Conservation (phyloP, 306 rosid genomes). For the Pterocarpus macrocarpus region DNA sequence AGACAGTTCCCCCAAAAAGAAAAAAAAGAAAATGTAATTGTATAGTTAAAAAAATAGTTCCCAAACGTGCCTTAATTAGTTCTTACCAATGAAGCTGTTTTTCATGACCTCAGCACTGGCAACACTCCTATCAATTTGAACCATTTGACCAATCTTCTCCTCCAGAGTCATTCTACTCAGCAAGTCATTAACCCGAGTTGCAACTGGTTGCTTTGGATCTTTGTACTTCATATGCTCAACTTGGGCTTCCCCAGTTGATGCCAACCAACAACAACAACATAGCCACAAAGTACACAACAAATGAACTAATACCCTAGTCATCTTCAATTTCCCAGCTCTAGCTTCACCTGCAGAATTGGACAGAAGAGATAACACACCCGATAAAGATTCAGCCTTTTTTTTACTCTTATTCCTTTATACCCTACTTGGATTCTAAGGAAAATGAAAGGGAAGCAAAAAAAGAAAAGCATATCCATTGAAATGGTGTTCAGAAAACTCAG, state of each 20-base stretch:
- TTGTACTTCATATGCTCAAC: conserved; percentile 69
- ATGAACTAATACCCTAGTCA: conserved; percentile 57
- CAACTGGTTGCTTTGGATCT: conserved; percentile 72
- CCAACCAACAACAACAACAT: conserved; percentile 68
- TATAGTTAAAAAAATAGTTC: background rate
- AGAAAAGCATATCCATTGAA: conserved; percentile 57
- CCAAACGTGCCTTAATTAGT: background rate
- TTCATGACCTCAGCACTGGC: conserved; percentile 77
- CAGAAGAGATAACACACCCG: conserved; percentile 28
- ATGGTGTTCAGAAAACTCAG: conserved; percentile 40
- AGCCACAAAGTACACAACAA: conserved; percentile 60
- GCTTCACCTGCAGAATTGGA: conserved; percentile 49
- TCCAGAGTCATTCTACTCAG: conserved; percentile 80
- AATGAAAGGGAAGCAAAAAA: conserved; percentile 31
- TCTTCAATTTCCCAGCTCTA: conserved; percentile 43
- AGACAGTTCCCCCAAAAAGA: background rate
- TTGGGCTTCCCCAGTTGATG: conserved; percentile 60
- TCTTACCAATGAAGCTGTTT: conserved; percentile 74
- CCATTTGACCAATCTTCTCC: conserved; percentile 99
- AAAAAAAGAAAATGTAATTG: too few relatives aligned
- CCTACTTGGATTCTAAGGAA: conserved; percentile 51
- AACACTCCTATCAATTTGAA: conserved; percentile 91
- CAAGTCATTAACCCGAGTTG: conserved; percentile 77
- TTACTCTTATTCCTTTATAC: conserved; percentile 11
- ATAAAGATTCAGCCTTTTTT: conserved; percentile 14